Evolutionary conservation across 2,329 filamentous ascomycete genomes (phyloP).

Genomic region (Claviceps fusiformis): DNA sequence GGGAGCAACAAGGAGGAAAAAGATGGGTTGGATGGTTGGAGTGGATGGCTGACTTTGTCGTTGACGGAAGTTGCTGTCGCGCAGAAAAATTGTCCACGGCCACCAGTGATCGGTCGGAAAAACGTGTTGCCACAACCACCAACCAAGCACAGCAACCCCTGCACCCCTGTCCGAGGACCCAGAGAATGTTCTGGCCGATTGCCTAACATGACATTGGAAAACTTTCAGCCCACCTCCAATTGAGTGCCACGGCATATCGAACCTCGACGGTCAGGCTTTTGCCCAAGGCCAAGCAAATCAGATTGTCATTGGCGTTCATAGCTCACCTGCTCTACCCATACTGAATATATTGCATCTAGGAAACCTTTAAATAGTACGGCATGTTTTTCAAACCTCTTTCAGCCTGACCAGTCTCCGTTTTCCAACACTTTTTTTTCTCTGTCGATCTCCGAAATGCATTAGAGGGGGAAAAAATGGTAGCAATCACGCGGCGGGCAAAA

Average conservation of each 20-base stretch:
- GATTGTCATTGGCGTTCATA: background rate
- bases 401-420: background rate
- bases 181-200: constrained; percentile 9
- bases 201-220: background rate
- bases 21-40: background rate
- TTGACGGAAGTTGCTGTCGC: constrained; percentile 7
- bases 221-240: background rate
- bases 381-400: background rate
- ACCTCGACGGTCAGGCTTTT: background rate
- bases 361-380: background rate
- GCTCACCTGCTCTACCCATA: background rate
- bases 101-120: constrained; percentile 20
- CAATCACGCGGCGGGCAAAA: background rate
- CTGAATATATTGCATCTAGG: background rate
- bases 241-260: background rate
- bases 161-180: constrained; percentile 2
- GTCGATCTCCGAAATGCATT: background rate
- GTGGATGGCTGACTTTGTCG: constrained; percentile 4
- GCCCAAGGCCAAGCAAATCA: background rate
- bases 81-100: constrained; percentile 29
- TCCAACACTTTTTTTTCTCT: background rate
- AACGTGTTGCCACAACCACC: constrained; percentile 17
- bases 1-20: constrained; percentile 3
- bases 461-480: background rate
- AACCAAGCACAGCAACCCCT: background rate